Conservation (phyloP, 2,329 filamentous ascomycete genomes). For the Claviceps capensis region DNA sequence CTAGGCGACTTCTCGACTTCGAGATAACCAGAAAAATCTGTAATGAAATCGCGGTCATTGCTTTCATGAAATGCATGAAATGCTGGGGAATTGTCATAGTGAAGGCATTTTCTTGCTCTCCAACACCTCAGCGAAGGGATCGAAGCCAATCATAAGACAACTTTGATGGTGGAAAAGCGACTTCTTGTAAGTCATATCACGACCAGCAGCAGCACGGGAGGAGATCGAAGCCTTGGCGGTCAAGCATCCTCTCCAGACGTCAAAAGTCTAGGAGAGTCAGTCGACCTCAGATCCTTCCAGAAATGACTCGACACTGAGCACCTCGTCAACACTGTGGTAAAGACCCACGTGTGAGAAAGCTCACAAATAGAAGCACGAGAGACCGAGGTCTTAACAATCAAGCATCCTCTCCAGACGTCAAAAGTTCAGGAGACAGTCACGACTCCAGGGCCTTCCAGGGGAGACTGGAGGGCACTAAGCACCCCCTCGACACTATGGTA, state of each 20-base stretch:
- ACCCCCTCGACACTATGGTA: background rate
- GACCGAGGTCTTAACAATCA: conserved; percentile 58
- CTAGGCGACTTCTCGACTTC: conserved; percentile 93
- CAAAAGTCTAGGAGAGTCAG: conserved; percentile 50
- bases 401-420: conserved; percentile 56
- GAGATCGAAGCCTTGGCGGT: conserved; percentile 51
- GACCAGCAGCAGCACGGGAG: background rate
- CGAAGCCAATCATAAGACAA: too few relatives aligned
- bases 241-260: conserved; percentile 64
- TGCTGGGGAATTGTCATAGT: too few relatives aligned
- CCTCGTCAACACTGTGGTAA: background rate
- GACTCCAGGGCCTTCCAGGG: too few relatives aligned
- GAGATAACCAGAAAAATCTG: conserved; percentile 99
- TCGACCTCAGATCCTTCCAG: too few relatives aligned
- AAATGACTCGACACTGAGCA: background rate
- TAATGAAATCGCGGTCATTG: conserved; percentile 99
- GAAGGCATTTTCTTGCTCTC: too few relatives aligned
- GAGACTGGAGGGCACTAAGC: background rate
- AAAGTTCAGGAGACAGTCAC: conserved; percentile 33
- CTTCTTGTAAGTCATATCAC: background rate
- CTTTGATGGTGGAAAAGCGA: too few relatives aligned
- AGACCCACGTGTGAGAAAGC: background rate
- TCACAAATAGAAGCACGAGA: background rate
- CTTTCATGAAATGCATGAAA: conserved; percentile 41
- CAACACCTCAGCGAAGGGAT: too few relatives aligned